Percentiles rank a stretch among this genome's conserved stretches.
Evolutionary conservation across 176 grass and related monocot species (phyloP).

Genomic region (Stipa capillata): DNA sequence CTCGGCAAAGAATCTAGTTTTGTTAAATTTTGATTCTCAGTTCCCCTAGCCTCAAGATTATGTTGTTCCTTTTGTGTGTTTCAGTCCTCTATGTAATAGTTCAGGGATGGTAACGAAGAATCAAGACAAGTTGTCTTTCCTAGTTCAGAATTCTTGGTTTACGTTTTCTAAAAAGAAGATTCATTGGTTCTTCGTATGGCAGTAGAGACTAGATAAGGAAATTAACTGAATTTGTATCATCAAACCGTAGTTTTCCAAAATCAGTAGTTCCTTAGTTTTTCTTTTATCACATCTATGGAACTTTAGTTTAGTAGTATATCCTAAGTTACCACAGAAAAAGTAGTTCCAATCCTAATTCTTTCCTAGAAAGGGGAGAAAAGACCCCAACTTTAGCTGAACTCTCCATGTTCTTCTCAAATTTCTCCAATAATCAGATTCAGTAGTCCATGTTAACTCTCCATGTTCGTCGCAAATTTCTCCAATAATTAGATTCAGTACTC

Average conservation of each 20-base stretch:
- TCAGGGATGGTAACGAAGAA: background rate
- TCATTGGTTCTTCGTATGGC: background rate
- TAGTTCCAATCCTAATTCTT: background rate
- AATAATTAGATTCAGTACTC: background rate
- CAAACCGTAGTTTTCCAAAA: background rate
- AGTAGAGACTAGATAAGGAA: background rate
- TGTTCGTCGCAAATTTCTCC: background rate
- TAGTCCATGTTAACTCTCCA: too few relatives aligned
- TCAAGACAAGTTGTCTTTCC: background rate
- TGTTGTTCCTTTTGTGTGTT: background rate
- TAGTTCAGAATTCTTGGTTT: background rate
- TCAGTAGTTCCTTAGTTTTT: background rate
- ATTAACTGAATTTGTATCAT: background rate
- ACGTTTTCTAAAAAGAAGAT: too few relatives aligned
- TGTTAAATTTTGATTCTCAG: accelerated
- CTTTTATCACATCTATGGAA: background rate
- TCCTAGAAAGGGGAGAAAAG: background rate
- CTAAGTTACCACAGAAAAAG: background rate
- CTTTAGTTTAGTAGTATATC: background rate
- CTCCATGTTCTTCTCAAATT: background rate
- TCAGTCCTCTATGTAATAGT: background rate
- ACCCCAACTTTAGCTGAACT: background rate
- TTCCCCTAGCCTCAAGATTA: background rate
- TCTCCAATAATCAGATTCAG: background rate
- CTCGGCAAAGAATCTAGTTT: background rate